Evolutionary conservation across 169 alveolate genomes (phyloP).

Genomic region (Eimeria sp.): DNA sequence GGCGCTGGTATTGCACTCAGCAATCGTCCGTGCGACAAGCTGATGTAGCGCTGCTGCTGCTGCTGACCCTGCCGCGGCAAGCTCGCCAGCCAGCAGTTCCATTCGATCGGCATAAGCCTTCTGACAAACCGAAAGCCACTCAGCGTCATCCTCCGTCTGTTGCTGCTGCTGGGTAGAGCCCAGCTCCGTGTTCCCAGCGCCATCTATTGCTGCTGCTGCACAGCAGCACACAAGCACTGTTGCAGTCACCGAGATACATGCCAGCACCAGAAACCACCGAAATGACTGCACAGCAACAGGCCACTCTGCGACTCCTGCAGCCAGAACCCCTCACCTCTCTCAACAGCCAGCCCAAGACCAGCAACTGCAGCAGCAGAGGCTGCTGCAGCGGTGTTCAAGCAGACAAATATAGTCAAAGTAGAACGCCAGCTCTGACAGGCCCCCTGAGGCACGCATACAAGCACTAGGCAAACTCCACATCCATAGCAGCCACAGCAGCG

Average conservation of each 20-base stretch:
- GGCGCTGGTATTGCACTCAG: constrained; percentile 28
- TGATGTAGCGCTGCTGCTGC: constrained; percentile 54
- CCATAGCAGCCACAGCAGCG: background rate
- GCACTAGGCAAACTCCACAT: background rate
- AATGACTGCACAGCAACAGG: background rate
- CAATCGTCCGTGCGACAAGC: constrained; percentile 5
- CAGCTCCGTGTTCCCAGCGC: background rate
- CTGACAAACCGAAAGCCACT: constrained; percentile 29
- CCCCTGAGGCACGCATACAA: background rate
- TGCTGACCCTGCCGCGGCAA: constrained; percentile 18
- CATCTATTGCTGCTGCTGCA: constrained; percentile 45
- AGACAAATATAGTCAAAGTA: constrained; percentile 31
- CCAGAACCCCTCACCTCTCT: constrained; percentile 20
- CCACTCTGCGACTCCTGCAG: background rate
- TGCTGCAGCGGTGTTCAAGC: constrained; percentile 41
- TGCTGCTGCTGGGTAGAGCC: constrained; percentile 14
- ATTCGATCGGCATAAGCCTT: constrained; percentile 42
- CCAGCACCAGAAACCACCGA: background rate
- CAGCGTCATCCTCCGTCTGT: background rate
- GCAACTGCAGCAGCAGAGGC: constrained; percentile 66
- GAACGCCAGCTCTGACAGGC: constrained; percentile 65
- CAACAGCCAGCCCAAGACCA: constrained; percentile 33
- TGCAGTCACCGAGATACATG: background rate
- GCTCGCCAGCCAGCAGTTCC: constrained; percentile 28
- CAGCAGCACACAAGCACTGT: background rate